These are phyloP conservation scores for Podaxis sp. DNA, from an alignment of 768 basidiomycete species.

Conservation along the genomic window DNA sequence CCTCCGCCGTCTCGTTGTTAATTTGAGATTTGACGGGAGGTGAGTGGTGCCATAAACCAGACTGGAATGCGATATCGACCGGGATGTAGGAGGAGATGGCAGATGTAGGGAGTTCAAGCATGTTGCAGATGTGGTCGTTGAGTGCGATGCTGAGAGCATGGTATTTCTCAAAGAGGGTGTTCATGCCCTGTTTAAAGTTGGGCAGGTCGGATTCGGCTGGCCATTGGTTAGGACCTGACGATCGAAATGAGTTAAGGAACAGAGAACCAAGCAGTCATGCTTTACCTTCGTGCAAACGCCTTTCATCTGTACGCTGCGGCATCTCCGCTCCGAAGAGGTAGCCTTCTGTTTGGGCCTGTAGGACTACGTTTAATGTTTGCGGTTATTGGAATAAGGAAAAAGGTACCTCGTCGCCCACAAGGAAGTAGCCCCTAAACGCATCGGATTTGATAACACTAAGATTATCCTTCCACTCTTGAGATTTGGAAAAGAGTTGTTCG, in stretches of 20 bases:
- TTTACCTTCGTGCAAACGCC: background rate
- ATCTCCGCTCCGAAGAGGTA: conserved; percentile 6
- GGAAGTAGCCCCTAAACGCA: conserved; percentile 6
- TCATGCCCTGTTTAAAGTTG: background rate
- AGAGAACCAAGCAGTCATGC: background rate
- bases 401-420: background rate
- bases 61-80: background rate
- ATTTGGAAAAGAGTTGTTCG: conserved; percentile 6
- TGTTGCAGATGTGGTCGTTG: conserved; percentile 3
- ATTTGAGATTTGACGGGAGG: background rate
- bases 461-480: conserved; percentile 2
- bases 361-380: background rate
- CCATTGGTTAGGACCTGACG: conserved; percentile 8
- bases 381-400: background rate
- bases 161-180: conserved; percentile 2
- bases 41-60: conserved; percentile 6
- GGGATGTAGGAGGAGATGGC: conserved; percentile 1
- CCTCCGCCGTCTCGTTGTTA: background rate
- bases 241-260: background rate
- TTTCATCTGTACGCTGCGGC: background rate
- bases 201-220: conserved; percentile 4
- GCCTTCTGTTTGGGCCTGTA: background rate
- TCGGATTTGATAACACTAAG: background rate
- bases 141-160: background rate
- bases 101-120: conserved; percentile 1